Percentiles rank a stretch among this genome's conserved stretches.
These are phyloP conservation scores for Cladophialophora carrionii DNA, from an alignment of 2,329 filamentous ascomycete species.

Conservation along the genomic window DNA sequence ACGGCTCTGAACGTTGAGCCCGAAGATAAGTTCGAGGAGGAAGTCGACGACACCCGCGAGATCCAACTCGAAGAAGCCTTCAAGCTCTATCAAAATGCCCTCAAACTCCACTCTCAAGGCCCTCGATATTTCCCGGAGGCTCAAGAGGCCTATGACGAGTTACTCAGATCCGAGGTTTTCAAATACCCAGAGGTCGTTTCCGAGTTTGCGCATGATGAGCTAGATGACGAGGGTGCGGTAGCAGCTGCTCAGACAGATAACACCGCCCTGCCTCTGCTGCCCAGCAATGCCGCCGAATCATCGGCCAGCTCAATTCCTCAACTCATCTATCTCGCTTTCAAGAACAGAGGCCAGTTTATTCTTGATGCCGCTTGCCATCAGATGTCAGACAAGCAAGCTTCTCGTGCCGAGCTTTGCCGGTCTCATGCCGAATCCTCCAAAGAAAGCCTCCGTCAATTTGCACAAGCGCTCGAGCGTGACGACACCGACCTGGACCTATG, in stretches of 20 bases:
- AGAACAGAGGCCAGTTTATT: conserved; percentile 90
- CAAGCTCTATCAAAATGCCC: conserved; percentile 87
- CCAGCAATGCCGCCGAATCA: conserved; percentile 68
- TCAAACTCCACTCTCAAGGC: conserved; percentile 90
- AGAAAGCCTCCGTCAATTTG: conserved; percentile 58
- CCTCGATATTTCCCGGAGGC: conserved; percentile 75
- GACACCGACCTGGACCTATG: conserved; percentile 67
- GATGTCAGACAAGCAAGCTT: conserved; percentile 37
- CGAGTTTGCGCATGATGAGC: conserved; percentile 74
- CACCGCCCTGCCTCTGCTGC: conserved; percentile 44
- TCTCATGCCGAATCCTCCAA: conserved; percentile 44
- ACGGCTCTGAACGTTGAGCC: conserved; percentile 74
- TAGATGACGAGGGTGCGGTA: conserved; percentile 40
- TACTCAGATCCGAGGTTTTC: conserved; percentile 94
- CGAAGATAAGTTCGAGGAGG: conserved; percentile 85
- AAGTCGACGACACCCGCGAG: conserved; percentile 92
- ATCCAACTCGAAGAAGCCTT: conserved; percentile 96
- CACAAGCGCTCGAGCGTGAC: conserved; percentile 66
- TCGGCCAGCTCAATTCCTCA: conserved; percentile 81
- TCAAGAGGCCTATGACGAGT: conserved; percentile 74
- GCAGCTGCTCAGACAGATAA: conserved; percentile 31
- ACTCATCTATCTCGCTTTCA: conserved; percentile 89
- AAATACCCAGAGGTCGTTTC: conserved; percentile 83
- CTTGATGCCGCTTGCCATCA: conserved; percentile 72
- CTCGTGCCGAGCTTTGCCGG: conserved; percentile 24